Percentiles rank a stretch among this genome's conserved stretches.
Conservation (phyloP, 169 alveolate genomes). For the Plasmodium gaboni region DNA sequence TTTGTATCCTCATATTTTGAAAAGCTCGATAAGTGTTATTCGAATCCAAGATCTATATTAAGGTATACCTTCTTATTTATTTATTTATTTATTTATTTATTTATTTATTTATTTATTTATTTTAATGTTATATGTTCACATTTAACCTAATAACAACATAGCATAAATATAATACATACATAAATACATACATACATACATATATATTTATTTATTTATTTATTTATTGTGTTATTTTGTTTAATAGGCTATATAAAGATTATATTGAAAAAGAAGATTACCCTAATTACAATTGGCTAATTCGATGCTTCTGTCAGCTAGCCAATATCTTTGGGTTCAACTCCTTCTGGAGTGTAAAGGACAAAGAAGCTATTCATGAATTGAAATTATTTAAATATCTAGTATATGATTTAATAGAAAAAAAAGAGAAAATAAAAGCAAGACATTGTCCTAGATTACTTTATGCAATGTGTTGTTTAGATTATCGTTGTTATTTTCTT, state of each 20-base stretch:
- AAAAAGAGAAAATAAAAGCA: conserved; percentile 80
- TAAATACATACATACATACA: neutral
- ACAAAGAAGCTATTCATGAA: conserved; percentile 84
- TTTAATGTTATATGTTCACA: neutral
- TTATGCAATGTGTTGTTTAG: conserved; percentile 89
- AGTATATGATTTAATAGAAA: conserved; percentile 86
- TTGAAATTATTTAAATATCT: conserved; percentile 86
- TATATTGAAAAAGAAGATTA: conserved; percentile 87
- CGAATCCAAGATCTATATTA: conserved; percentile 87
- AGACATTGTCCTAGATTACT: conserved; percentile 87
- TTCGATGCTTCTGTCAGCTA: conserved; percentile 89
- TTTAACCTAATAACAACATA: neutral
- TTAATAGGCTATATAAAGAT: conserved; percentile 84
- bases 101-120: neutral
- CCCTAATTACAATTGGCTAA: conserved; percentile 89
- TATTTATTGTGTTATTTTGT: neutral
- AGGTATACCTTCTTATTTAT: conserved; percentile 47
- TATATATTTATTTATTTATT: neutral
- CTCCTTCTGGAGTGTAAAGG: conserved; percentile 88
- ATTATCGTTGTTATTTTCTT: conserved; percentile 88
- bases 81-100: neutral
- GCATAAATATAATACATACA: neutral
- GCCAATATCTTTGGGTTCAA: conserved; percentile 90
- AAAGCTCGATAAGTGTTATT: conserved; percentile 81
- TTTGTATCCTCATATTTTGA: conserved; percentile 81